Percentiles rank a stretch among this genome's conserved stretches.
phyloP scores from a whole-genome alignment of 164 flowering plant genomes.

The Macadamia tetraphylla region DNA sequence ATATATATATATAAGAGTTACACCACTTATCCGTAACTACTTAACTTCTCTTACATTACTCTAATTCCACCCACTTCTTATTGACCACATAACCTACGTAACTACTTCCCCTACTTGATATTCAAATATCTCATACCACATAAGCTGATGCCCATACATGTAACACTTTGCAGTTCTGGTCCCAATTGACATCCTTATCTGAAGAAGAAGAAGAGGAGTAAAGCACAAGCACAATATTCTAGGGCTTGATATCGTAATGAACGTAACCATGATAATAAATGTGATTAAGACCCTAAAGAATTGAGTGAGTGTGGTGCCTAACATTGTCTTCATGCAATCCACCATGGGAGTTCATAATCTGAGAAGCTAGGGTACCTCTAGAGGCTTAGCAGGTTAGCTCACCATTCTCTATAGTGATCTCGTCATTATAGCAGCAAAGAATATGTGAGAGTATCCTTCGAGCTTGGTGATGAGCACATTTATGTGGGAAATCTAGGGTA shows the following conservation, averaged over 20 bases:
- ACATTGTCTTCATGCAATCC: neutral
- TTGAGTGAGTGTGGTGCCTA: neutral
- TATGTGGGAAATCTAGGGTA: no score
- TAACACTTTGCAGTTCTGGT: no score
- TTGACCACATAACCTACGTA: no score
- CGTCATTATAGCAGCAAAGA: neutral
- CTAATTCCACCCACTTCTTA: no score
- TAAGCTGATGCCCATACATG: no score
- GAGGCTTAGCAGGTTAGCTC: neutral
- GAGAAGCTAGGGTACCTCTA: neutral
- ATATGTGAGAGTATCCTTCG: neutral
- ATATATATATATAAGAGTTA: no score
- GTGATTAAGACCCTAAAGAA: neutral
- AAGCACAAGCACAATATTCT: neutral
- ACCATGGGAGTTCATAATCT: neutral
- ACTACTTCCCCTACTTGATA: no score
- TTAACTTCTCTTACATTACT: no score
- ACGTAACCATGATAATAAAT: neutral
- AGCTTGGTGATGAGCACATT: neutral
- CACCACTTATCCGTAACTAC: no score
- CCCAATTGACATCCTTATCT: neutral
- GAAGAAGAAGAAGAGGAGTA: neutral
- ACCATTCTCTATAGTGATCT: neutral
- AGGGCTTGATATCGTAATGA: neutral
- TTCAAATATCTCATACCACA: no score